Conservation (phyloP, 2,329 filamentous ascomycete genomes). For the Beauveria brongniartii region DNA sequence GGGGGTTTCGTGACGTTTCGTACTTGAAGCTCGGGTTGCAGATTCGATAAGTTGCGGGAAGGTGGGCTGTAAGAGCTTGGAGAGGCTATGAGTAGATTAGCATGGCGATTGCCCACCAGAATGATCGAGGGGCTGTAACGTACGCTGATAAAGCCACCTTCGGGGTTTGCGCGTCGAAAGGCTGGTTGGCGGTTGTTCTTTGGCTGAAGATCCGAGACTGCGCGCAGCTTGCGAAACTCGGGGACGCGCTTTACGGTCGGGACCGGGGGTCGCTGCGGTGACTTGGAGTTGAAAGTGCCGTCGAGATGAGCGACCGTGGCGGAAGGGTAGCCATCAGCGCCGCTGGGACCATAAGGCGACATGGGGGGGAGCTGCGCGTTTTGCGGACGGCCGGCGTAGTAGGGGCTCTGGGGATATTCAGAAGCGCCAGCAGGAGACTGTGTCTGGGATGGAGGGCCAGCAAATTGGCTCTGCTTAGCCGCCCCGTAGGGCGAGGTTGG, state of each 20-base stretch:
- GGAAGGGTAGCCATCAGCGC: slow-evolving; percentile 65
- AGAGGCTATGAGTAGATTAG: slow-evolving; percentile 57
- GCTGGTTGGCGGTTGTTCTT: slow-evolving; percentile 81
- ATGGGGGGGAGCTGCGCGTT: slow-evolving; percentile 67
- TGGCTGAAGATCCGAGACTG: slow-evolving; percentile 66
- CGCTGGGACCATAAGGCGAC: slow-evolving; percentile 52
- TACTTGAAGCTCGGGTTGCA: slow-evolving; percentile 99
- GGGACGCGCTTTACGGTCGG: slow-evolving; percentile 60
- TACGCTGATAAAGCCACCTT: slow-evolving; percentile 96
- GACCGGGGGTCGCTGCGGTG: slow-evolving; percentile 45
- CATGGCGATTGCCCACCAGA: neutral
- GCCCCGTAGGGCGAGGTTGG: slow-evolving; percentile 69
- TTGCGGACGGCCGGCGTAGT: slow-evolving; percentile 43
- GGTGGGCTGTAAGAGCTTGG: slow-evolving; percentile 86
- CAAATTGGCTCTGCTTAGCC: slow-evolving; percentile 51
- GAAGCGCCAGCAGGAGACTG: slow-evolving; percentile 69
- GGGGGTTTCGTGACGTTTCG: slow-evolving; percentile 92
- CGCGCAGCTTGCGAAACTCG: slow-evolving; percentile 74
- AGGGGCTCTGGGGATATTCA: slow-evolving; percentile 53
- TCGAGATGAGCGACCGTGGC: slow-evolving; percentile 66
- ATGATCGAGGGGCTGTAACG: slow-evolving; percentile 25
- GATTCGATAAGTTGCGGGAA: slow-evolving; percentile 94
- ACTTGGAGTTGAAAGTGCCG: slow-evolving; percentile 54
- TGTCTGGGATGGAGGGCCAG: slow-evolving; percentile 47
- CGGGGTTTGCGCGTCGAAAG: slow-evolving; percentile 87